Conservation (phyloP, 441 rosid genomes). For the Adansonia rubrostipa region DNA sequence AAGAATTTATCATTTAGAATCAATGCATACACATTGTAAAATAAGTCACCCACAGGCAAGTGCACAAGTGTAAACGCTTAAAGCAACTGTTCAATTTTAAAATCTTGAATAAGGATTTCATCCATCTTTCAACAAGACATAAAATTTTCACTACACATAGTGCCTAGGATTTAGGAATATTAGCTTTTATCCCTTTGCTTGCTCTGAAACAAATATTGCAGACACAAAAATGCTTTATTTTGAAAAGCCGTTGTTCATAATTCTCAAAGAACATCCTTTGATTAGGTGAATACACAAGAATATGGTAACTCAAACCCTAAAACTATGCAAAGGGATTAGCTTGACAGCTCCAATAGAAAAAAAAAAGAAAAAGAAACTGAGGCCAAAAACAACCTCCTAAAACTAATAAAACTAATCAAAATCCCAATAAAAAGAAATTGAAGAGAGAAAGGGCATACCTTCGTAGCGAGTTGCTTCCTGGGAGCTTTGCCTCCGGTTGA, state of each 20-base stretch:
- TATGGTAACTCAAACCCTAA: neutral
- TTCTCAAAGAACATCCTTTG: neutral
- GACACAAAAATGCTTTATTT: neutral
- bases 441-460: conserved; percentile 20
- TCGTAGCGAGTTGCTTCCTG: conserved; percentile 40
- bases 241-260: neutral
- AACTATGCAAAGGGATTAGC: neutral
- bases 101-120: neutral
- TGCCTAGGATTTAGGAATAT: neutral
- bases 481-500: conserved; percentile 42
- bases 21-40: neutral
- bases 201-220: neutral
- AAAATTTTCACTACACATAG: neutral
- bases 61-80: too few relatives aligned
- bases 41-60: too few relatives aligned
- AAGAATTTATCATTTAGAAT: neutral
- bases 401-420: neutral
- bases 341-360: neutral
- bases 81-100: neutral
- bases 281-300: neutral
- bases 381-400: neutral
- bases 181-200: neutral
- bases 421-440: neutral
- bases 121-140: neutral
- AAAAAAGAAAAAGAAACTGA: neutral